Percentiles rank a stretch among this genome's conserved stretches.
Conservation (phyloP, 352 stramenopile species). For the Pythium myriotylum region DNA sequence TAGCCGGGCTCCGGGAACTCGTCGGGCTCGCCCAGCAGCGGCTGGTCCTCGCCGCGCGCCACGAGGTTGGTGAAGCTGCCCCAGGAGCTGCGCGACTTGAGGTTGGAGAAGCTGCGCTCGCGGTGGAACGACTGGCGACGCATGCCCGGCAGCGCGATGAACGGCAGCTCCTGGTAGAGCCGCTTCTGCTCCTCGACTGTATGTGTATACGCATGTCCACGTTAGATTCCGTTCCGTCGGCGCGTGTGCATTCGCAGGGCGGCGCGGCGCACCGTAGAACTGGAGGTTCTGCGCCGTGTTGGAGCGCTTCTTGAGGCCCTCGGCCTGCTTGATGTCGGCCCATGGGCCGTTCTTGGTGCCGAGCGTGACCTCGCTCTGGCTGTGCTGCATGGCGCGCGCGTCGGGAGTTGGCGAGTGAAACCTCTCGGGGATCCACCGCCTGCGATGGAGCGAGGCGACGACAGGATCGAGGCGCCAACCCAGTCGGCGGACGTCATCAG, state of each 20-base stretch:
- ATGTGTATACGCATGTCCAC: no score
- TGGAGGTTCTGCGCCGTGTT: slow-evolving; percentile 53
- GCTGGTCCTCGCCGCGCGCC: slow-evolving; percentile 71
- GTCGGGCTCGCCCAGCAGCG: slow-evolving; percentile 35
- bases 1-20: slow-evolving; percentile 43
- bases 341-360: slow-evolving; percentile 39
- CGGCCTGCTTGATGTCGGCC: slow-evolving; percentile 44
- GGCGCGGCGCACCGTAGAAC: slow-evolving; percentile 42
- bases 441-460: slow-evolving; percentile 2
- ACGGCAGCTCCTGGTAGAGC: slow-evolving; percentile 47
- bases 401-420: slow-evolving; percentile 10
- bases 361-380: slow-evolving; percentile 48
- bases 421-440: neutral
- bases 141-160: slow-evolving; percentile 49
- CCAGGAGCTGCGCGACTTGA: slow-evolving; percentile 48
- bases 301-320: slow-evolving; percentile 48
- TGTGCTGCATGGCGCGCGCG: slow-evolving; percentile 39
- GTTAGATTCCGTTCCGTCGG: no score
- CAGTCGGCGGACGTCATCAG: neutral
- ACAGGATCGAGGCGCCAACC: neutral
- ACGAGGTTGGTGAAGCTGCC: slow-evolving; percentile 49
- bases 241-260: neutral
- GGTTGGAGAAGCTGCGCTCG: slow-evolving; percentile 49
- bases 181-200: slow-evolving; percentile 52
- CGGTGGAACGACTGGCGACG: slow-evolving; percentile 49